Evolutionary conservation across 2,329 filamentous ascomycete genomes (phyloP).

Genomic region (Dactylellina sp.): DNA sequence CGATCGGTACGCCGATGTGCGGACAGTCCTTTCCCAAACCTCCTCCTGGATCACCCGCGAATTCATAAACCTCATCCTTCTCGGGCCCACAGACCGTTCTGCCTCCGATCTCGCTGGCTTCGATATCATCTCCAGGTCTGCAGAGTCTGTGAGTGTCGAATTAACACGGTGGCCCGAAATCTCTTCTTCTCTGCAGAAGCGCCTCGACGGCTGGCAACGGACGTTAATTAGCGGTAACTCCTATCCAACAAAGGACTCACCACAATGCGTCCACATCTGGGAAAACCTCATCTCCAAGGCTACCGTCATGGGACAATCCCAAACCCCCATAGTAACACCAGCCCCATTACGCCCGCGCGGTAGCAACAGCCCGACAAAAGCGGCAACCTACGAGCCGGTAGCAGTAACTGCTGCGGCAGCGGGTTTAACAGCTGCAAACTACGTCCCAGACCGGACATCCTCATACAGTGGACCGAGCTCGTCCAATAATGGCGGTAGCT

Average conservation of each 20-base stretch:
- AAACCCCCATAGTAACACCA: slow-evolving; percentile 30
- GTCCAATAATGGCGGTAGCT: slow-evolving; percentile 13
- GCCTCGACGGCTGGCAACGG: slow-evolving; percentile 48
- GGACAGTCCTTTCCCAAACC: slow-evolving; percentile 50
- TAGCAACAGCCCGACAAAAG: slow-evolving; percentile 45
- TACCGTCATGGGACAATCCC: slow-evolving; percentile 50
- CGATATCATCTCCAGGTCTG: slow-evolving; percentile 48
- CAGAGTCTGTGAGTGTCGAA: slow-evolving; percentile 41
- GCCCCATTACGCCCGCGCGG: slow-evolving; percentile 40
- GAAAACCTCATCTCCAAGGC: slow-evolving; percentile 52
- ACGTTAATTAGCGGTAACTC: slow-evolving; percentile 39
- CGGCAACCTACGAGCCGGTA: slow-evolving; percentile 30
- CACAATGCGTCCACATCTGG: slow-evolving; percentile 48
- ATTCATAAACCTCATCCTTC: slow-evolving; percentile 54
- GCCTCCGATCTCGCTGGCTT: slow-evolving; percentile 44
- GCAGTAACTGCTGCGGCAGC: slow-evolving; percentile 5
- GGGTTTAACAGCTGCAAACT: background rate
- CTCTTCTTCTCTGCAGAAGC: slow-evolving; percentile 54
- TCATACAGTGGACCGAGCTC: slow-evolving; percentile 25
- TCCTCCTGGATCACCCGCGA: slow-evolving; percentile 51
- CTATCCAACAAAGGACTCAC: slow-evolving; percentile 52
- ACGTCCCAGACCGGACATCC: slow-evolving; percentile 36
- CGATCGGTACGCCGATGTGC: slow-evolving; percentile 48
- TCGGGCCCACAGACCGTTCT: slow-evolving; percentile 38
- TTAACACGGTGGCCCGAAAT: slow-evolving; percentile 50